Evolutionary conservation across 257 asterid species (phyloP).

Genomic region (Fraxinus excelsior): DNA sequence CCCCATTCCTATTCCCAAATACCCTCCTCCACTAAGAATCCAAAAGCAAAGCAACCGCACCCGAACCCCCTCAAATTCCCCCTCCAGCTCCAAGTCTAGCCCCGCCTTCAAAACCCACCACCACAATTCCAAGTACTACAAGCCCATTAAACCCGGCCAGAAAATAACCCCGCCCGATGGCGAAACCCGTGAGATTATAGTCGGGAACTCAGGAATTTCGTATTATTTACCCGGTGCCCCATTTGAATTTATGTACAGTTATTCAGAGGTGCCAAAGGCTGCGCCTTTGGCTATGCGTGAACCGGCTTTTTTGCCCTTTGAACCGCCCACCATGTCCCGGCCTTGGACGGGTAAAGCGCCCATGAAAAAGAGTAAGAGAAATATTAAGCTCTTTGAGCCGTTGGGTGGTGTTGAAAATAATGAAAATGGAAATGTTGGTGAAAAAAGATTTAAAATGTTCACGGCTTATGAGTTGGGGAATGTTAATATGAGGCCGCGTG

Average conservation of each 20-base stretch:
- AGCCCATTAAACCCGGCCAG: constrained; percentile 83
- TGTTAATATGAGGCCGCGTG: constrained; percentile 47
- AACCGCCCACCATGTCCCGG: constrained; percentile 91
- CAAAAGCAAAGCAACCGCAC: constrained; percentile 21
- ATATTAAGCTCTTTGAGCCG: constrained; percentile 73
- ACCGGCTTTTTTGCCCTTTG: constrained; percentile 91
- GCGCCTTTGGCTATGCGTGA: constrained; percentile 85
- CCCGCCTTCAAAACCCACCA: constrained; percentile 70
- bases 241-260: constrained; percentile 88
- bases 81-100: constrained; percentile 18
- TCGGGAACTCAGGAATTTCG: constrained; percentile 74
- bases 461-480: constrained; percentile 68
- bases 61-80: constrained; percentile 15
- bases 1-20: constrained; percentile 68
- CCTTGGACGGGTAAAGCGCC: constrained; percentile 99
- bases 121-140: constrained; percentile 68
- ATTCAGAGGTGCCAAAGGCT: constrained; percentile 80
- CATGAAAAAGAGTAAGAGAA: constrained; percentile 71
- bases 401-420: constrained; percentile 39
- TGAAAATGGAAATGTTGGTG: constrained; percentile 24
- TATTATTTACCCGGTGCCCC: constrained; percentile 92
- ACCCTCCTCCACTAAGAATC: constrained; percentile 51
- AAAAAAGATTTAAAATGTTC: constrained; percentile 64
- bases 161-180: constrained; percentile 40
- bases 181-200: constrained; percentile 61